Base-by-base conservation (phyloP, 78 protist species). In the Guillardia theta region DNA sequence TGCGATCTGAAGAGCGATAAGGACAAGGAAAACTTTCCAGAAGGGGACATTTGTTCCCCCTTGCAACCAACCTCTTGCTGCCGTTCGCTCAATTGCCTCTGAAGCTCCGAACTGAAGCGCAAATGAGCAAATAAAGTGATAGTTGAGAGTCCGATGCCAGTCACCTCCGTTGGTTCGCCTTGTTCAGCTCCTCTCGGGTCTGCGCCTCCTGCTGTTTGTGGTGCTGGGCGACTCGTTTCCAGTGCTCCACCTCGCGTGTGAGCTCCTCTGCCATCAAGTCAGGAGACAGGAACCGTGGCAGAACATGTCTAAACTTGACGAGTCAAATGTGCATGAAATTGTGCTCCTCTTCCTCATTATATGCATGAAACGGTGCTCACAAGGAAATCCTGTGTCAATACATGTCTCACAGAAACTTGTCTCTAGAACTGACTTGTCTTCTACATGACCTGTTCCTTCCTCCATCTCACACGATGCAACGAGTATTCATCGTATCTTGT, bases 161-260 rank as follows among this genome's bases (percentile, higher is more conserved):
- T n/a, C n/a, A 18, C 1, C 30, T 18, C 54, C 43, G 6, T 15
- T 88, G 48, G 64, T 88, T 88, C 30, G 93, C 64, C 93, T 88
- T 88, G 53, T 8, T 18, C 30, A 88, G 62, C 37, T 45, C 93
- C 36, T 88, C 93, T 0, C 62, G 41, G 0, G 93, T 45, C 37
- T 88, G 93, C 64, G 33, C 93, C 64, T 88, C 76, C 64, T 18
- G 18, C 90, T 78, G 76, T 64, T 88, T 88, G 36, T 45, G 54
- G 39, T 48, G 93, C 41, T 88, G 93, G 0, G 93, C 93, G 19
- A 45, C 62, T 15, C 93, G 76, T 41, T 88, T 88, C 93, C 93
- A 88, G 93, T 88, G 93, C 62, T 88, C 93, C 18, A 48, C 93
- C 64, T 88, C 93, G 6, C 93, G 62, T 64, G 36, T 4, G n/a